Conservation (phyloP, 2,329 filamentous ascomycete species). For the Monosporascus sp. region DNA sequence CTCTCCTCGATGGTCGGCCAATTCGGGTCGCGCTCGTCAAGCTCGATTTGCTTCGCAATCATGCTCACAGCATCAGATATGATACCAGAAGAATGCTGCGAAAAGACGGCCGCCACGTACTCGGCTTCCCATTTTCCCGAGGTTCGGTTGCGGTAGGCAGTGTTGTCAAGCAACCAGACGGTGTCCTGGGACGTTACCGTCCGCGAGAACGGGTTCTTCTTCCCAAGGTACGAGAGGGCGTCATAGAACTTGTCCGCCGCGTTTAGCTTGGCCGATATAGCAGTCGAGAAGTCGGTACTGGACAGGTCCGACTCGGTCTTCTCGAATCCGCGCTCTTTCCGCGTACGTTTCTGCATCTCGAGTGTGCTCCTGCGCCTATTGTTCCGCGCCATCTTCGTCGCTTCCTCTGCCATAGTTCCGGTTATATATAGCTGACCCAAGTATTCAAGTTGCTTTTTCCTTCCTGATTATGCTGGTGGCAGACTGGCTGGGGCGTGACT, state of each 20-base stretch:
- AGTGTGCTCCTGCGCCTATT: slow-evolving; percentile 15
- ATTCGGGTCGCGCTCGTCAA: slow-evolving; percentile 56
- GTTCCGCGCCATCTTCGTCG: slow-evolving; percentile 14
- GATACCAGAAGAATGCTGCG: slow-evolving; percentile 61
- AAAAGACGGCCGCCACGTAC: slow-evolving; percentile 77
- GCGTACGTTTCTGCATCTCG: slow-evolving; percentile 47
- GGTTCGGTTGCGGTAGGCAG: slow-evolving; percentile 58
- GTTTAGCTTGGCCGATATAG: slow-evolving; percentile 14
- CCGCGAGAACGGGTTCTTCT: slow-evolving; percentile 53
- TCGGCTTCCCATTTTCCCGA: slow-evolving; percentile 68
- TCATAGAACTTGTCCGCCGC: slow-evolving; percentile 26
- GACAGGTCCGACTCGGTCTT: slow-evolving; percentile 44
- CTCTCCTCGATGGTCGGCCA: slow-evolving; percentile 58
- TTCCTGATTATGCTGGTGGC: not conserved
- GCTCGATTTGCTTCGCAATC: slow-evolving; percentile 63
- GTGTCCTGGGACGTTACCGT: slow-evolving; percentile 60
- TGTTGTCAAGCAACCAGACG: slow-evolving; percentile 89
- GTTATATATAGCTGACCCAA: not conserved
- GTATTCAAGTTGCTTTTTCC: not conserved
- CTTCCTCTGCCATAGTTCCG: not conserved
- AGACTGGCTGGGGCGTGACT: too few species aligned
- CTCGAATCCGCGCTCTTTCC: slow-evolving; percentile 43
- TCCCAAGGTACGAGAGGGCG: slow-evolving; percentile 46
- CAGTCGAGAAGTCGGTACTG: slow-evolving; percentile 24
- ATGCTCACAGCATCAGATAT: slow-evolving; percentile 64